Evolutionary conservation across 2,329 filamentous ascomycete species (phyloP).

Genomic region (Colletotrichum sp.): DNA sequence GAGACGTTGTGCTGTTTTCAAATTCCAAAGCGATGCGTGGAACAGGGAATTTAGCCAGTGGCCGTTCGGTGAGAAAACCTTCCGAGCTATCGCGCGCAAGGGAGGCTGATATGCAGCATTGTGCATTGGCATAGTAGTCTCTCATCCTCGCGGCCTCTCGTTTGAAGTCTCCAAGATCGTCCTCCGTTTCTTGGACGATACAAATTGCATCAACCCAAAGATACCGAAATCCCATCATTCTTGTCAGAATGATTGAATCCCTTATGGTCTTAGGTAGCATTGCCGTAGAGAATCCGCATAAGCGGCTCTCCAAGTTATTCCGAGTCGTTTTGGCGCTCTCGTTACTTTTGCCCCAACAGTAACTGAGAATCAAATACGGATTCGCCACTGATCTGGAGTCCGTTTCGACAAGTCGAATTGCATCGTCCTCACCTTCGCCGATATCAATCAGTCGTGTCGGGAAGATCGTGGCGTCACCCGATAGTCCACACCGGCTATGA

Average conservation of each 20-base stretch:
- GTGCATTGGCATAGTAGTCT: not conserved
- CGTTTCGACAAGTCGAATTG: no score
- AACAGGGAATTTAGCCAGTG: not conserved
- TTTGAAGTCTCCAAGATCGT: not conserved
- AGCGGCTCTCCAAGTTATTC: not conserved
- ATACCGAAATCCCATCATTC: not conserved
- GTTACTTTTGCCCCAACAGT: no score
- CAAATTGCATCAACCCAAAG: not conserved
- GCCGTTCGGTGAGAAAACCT: not conserved
- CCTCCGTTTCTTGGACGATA: rapidly evolving
- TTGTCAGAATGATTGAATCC: not conserved
- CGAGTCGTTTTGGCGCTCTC: not conserved
- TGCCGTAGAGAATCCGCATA: rapidly evolving
- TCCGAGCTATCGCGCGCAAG: not conserved
- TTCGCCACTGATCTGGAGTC: no score
- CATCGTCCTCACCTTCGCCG: no score
- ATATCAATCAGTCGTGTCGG: no score
- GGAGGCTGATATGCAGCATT: not conserved
- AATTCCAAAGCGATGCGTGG: not conserved
- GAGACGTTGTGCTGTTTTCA: rapidly evolving
- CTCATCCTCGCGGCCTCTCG: rapidly evolving
- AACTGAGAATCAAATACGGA: no score
- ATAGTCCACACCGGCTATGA: no score
- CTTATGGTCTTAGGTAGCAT: not conserved
- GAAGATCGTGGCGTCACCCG: rapidly evolving